Evolutionary conservation across 257 asterid genomes (phyloP).

Genomic region (Solanum peruvianum): DNA sequence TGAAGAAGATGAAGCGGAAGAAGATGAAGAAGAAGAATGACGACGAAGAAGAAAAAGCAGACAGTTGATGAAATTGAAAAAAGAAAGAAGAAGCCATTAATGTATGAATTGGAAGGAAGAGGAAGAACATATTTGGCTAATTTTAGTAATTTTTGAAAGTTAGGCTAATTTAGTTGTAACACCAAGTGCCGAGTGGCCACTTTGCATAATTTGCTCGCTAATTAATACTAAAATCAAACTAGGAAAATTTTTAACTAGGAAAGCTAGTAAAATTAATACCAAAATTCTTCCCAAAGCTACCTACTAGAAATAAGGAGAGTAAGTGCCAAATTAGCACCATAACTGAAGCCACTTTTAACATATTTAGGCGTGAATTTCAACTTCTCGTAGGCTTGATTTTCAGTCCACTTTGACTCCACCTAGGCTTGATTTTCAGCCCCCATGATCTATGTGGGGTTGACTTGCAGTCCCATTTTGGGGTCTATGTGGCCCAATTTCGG

Average conservation of each 20-base stretch:
- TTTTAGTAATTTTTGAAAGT: background rate
- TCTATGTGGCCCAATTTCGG: background rate
- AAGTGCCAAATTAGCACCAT: background rate
- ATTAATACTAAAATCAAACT: background rate
- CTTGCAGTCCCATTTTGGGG: background rate
- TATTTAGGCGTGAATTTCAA: background rate
- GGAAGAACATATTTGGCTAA: background rate
- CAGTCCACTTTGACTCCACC: background rate
- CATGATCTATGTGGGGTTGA: background rate
- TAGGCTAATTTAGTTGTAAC: background rate
- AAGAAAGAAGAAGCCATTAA: background rate
- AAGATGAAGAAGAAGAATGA: background rate
- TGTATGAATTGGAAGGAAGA: background rate
- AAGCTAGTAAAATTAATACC: background rate
- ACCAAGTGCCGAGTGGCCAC: background rate
- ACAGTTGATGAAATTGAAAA: background rate
- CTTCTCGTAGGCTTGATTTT: background rate
- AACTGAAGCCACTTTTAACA: background rate
- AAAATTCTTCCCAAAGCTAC: background rate
- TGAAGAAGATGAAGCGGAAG: background rate
- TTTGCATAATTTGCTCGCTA: background rate
- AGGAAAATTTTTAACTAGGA: background rate
- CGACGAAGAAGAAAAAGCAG: background rate
- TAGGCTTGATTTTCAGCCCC: background rate
- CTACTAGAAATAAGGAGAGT: background rate